Evolutionary conservation across 2,329 filamentous ascomycete genomes (phyloP), one percentile per base, ranked within the genome.

Genomic region (Gnomoniopsis sp.): DNA sequence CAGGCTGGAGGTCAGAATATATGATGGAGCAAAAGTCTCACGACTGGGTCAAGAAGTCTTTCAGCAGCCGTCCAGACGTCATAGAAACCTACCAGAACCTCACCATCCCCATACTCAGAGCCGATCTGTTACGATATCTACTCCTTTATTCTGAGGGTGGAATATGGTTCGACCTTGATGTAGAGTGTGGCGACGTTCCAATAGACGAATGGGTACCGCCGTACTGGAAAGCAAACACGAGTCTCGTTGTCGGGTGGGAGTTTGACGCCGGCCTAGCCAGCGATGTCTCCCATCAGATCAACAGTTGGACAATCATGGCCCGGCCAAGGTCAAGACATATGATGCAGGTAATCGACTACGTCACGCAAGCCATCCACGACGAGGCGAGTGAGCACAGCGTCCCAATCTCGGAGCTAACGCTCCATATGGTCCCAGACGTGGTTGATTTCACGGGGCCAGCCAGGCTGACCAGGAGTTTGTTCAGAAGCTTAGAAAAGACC

Each of bases 271-370:
- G 64, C 15, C 67, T 61, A 61, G 53, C 50, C 21, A 57, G 62
- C 33, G 46, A 65, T 23, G 59, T 67, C 51, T 33, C 61, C 12
- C 62, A 62, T 12, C 60, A 67, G 57, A 63, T 67, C 33, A 57
- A 57, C 19, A 65, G 57, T 8, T 68, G 65, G 64, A 62, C 61
- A 17, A 65, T 67, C 53, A 58, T 66, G 57, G 59, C 65, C 2
- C 52, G 50, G 26, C 65, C 67, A 2, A 41, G 57, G 2, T 60
- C 55, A 11, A 58, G 61, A 36, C 64, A 63, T 49, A 41, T 67
- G 38, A 61, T 59, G 60, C 30, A 43, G 38, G 66, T 64, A 6
- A 48, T 65, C 36, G 51, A 65, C n/a, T 63, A 66, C 26, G 65
- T 64, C 17, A 26, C 65, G 7, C 44, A 61, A 7, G 54, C 11